Evolutionary conservation across 129 eudicot genomes (phyloP).

Genomic region (Helianthus annuus): HanXRQr2.0-SUNRISE NC_035440.2:67453583-67454082

Average conservation of each 20-base stretch:
- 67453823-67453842: conserved; percentile 74
- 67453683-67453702: not conserved
- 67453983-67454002: conserved; percentile 33
- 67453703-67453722: conserved; percentile 29
- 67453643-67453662: conserved; percentile 5
- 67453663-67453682: not conserved
- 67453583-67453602: not conserved
- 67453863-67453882: conserved; percentile 44
- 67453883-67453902: conserved; percentile 31
- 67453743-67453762: conserved; percentile 31
- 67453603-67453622: not conserved
- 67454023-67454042: conserved; percentile 43
- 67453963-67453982: conserved; percentile 38
- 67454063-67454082: conserved; percentile 21
- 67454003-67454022: conserved; percentile 60
- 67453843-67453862: conserved; percentile 60
- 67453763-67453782: conserved; percentile 30
- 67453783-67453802: conserved; percentile 46
- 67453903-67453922: conserved; percentile 24
- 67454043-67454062: conserved; percentile 21
- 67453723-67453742: conserved; percentile 25
- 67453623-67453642: not conserved
- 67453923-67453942: conserved; percentile 34
- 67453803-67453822: conserved; percentile 53
- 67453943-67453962: conserved; percentile 42